Conservation (phyloP, 2,329 filamentous ascomycete genomes). For the Colletotrichum spinosum region DNA sequence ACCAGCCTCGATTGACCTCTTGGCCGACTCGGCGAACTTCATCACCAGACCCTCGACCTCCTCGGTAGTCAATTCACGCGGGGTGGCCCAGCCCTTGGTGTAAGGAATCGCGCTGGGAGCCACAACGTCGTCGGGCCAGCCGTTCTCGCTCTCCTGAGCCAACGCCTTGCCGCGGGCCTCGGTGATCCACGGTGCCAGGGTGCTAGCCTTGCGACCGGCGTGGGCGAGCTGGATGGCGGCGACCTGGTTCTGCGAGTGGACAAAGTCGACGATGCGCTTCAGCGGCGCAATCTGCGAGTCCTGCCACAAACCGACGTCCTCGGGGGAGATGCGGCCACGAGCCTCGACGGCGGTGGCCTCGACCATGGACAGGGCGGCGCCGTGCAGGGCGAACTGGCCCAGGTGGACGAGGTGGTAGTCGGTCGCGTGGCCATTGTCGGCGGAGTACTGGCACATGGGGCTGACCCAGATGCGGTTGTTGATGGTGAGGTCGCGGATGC, state of each 20-base stretch:
- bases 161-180: constrained; percentile 57
- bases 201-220: constrained; percentile 78
- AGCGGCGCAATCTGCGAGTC: constrained; percentile 84
- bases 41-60: constrained; percentile 76
- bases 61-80: constrained; percentile 74
- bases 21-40: constrained; percentile 69
- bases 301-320: constrained; percentile 85
- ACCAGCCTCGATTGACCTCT: constrained; percentile 74
- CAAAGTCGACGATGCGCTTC: constrained; percentile 78
- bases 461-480: constrained; percentile 69
- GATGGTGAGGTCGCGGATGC: constrained; percentile 63
- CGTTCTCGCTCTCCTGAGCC: constrained; percentile 63
- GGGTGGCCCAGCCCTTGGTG: constrained; percentile 68
- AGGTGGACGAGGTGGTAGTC: constrained; percentile 87
- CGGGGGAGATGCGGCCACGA: constrained; percentile 85
- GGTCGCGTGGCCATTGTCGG: constrained; percentile 75
- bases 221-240: constrained; percentile 86
- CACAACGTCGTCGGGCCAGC: constrained; percentile 69
- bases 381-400: constrained; percentile 81
- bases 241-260: constrained; percentile 81
- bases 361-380: constrained; percentile 78
- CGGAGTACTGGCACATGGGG: constrained; percentile 72
- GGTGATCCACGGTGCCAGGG: constrained; percentile 74
- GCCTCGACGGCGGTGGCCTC: constrained; percentile 83
- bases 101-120: constrained; percentile 68